A percentile compares a stretch with the other conserved stretches of the same genome.
Conservation (phyloP, 2,329 filamentous ascomycete species). For the Simplicillium aogashimaense region DNA sequence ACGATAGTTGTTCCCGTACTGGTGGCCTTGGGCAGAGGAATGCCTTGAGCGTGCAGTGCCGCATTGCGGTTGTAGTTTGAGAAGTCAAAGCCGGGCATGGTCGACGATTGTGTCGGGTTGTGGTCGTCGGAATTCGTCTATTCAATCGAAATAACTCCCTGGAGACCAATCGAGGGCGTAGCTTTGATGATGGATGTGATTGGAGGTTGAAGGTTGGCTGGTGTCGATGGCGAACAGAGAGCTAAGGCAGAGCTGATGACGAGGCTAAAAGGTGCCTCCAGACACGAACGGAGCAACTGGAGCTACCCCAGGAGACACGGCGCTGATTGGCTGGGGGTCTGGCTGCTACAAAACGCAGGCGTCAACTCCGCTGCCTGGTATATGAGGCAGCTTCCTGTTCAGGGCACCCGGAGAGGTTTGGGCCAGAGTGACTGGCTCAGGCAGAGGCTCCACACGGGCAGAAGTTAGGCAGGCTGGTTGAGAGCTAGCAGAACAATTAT, state of each 20-base stretch:
- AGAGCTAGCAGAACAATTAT: neutral
- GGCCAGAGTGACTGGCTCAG: neutral
- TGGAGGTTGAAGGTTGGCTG: conserved; percentile 1
- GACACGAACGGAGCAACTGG: neutral
- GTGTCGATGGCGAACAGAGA: conserved; percentile 1
- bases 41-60: conserved; percentile 85
- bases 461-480: neutral
- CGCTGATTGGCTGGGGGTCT: conserved; percentile 15
- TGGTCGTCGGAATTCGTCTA: neutral
- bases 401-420: neutral
- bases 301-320: conserved; percentile 1
- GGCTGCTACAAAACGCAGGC: neutral
- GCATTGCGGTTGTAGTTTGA: conserved; percentile 99
- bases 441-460: neutral
- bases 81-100: conserved; percentile 97
- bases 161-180: no score
- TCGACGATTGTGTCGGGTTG: neutral
- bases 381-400: neutral
- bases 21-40: conserved; percentile 92
- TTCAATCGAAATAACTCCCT: no score
- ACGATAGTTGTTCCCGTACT: conserved; percentile 99
- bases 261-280: conserved; percentile 30
- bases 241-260: conserved; percentile 33
- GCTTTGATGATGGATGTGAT: neutral
- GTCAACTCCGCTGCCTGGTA: neutral